Evolutionary conservation across 2,329 filamentous ascomycete genomes (phyloP).

Genomic region (Ascochyta lentis): DNA sequence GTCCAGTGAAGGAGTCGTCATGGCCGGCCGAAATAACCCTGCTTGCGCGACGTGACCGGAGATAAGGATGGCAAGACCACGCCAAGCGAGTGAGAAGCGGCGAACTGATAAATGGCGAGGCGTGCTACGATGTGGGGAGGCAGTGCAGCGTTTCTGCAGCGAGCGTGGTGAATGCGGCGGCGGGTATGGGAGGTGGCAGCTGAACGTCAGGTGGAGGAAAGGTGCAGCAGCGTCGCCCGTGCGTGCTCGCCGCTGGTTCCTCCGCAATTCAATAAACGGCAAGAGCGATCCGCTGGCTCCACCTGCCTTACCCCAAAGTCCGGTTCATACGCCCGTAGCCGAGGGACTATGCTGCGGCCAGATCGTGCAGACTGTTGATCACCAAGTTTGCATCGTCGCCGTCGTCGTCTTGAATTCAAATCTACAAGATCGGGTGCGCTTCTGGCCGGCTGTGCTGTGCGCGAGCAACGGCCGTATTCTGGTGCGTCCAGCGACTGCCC

Average conservation of each 20-base stretch:
- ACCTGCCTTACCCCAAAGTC: slow-evolving; percentile 18
- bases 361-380: slow-evolving; percentile 4
- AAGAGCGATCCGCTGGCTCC: slow-evolving; percentile 33
- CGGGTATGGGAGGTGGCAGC: slow-evolving; percentile 8
- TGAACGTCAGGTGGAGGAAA: slow-evolving; percentile 22
- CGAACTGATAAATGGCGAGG: not conserved
- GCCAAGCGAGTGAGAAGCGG: slow-evolving; percentile 25
- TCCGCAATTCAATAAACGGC: slow-evolving; percentile 34
- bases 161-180: slow-evolving; percentile 9
- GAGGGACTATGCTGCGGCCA: slow-evolving; percentile 12
- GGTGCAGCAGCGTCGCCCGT: slow-evolving; percentile 24
- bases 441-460: slow-evolving; percentile 10
- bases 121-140: not conserved
- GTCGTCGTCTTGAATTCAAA: not conserved
- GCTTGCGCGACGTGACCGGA: slow-evolving; percentile 25
- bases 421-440: not conserved
- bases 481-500: slow-evolving; percentile 13
- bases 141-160: slow-evolving; percentile 8
- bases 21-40: slow-evolving; percentile 32
- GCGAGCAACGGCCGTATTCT: slow-evolving; percentile 9
- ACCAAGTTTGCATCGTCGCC: not conserved
- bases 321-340: slow-evolving; percentile 13
- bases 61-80: slow-evolving; percentile 25
- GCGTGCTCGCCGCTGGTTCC: slow-evolving; percentile 34
- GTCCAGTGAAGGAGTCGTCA: slow-evolving; percentile 41